Base-by-base conservation (phyloP, 2,329 filamentous ascomycete genomes). In the Aspergillus sclerotialis region DNA sequence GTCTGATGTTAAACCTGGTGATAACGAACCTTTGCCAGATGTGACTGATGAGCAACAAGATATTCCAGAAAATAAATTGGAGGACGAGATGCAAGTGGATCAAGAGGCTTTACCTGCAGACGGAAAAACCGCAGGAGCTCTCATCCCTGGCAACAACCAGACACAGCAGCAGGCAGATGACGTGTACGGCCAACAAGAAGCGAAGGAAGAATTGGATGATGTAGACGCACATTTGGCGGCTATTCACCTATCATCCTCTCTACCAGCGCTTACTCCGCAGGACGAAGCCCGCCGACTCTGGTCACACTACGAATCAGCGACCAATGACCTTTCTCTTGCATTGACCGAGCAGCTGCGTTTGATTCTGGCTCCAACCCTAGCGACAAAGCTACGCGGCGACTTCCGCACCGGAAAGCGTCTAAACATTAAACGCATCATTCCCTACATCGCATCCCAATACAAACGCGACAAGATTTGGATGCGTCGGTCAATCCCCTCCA, bases 381-480 rank as follows among this genome's bases (percentile, higher is more conserved):
- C 90, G 1, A 96, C 92, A 24, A 98, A 96, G 56, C 84, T 98
- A 42, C 89, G 90, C 2, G 92, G 92, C 28, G 88, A 94, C 48
- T 96, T 94, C 75, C 85, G 92, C 48, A 98, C 92, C 0, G 92
- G 92, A 43, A 98, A 99, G 62, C 83, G 92, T 0, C 85, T 99
- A 50, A 98, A 96, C 64, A 94, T 99, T 70, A 96, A 96, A 65
- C 87, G 90, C 49, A 98, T 99, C 64, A 98, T 99, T 52, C 92
- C 93, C 0, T 99, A 98, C 67, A 96, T 99, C 49, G 92, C 93
- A 1, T 96, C 89, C 0, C 82, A 84, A 56, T 98, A 95, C 74
- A 96, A 95, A 72, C 85, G 92, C 40, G 92, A 99, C 75, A 98
- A 98, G 72, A 99, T 99, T 64, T 99, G 92, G 92, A 94, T 98